These are phyloP conservation scores for Prunus armeniaca DNA, from an alignment of 306 rosid species.

Conservation along the genomic window DNA sequence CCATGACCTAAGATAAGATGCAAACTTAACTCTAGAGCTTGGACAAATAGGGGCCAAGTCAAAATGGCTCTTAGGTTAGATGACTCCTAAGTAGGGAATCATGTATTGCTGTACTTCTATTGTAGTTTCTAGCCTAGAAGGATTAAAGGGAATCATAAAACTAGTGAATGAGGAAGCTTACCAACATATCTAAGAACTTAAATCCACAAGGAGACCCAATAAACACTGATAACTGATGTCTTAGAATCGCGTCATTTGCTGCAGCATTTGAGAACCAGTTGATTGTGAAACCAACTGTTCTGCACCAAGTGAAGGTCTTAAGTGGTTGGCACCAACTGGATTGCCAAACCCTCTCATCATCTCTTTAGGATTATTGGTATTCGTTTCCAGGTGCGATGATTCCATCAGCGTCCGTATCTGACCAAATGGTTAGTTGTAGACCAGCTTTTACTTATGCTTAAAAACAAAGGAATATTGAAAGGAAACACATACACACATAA, in stretches of 20 bases:
- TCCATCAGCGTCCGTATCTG: slow-evolving; percentile 79
- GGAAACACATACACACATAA: slow-evolving; percentile 19
- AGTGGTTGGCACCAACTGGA: slow-evolving; percentile 53
- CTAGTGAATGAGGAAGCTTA: slow-evolving; percentile 13
- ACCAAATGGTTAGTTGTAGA: slow-evolving; percentile 23
- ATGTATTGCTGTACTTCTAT: not conserved
- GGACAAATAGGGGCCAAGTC: no score
- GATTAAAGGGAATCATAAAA: not conserved
- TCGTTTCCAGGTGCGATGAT: slow-evolving; percentile 53
- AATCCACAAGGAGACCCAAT: slow-evolving; percentile 16
- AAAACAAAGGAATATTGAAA: slow-evolving; percentile 18
- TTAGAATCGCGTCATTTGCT: slow-evolving; percentile 43
- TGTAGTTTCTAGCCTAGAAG: not conserved
- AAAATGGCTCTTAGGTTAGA: no score
- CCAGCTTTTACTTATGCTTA: slow-evolving; percentile 11
- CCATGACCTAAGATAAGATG: no score
- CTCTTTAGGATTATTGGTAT: slow-evolving; percentile 56
- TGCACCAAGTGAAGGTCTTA: slow-evolving; percentile 34
- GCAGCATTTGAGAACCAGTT: slow-evolving; percentile 48
- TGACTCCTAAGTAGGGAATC: not conserved
- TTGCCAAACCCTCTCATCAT: slow-evolving; percentile 61
- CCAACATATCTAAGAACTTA: slow-evolving; percentile 22
- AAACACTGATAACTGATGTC: slow-evolving; percentile 5
- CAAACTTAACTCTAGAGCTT: no score
- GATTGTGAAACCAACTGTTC: slow-evolving; percentile 57